Percentiles rank a stretch among this genome's conserved stretches.
phyloP scores from a whole-genome alignment of 208 protist species.

The Acanthamoeba culbertsoni region DNA sequence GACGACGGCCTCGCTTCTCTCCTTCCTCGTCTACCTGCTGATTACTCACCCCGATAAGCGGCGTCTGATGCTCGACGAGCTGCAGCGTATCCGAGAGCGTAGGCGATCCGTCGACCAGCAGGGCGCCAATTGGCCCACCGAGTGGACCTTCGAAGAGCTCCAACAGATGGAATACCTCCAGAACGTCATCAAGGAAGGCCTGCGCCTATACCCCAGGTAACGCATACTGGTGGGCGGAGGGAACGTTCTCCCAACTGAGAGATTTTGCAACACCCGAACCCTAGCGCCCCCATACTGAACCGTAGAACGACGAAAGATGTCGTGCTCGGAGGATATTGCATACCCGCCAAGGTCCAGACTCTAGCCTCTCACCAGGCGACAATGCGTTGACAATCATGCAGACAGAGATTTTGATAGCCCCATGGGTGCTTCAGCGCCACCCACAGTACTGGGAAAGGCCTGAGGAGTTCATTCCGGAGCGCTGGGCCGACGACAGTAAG shows the following conservation, averaged over 20 bases:
- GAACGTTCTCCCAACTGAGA: too few species aligned
- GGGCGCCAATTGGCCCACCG: too few species aligned
- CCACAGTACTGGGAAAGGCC: neutral
- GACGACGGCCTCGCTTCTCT: neutral
- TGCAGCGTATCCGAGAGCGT: neutral
- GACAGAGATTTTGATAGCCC: slow-evolving; percentile 10
- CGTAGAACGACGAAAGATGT: neutral
- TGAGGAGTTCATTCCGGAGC: slow-evolving; percentile 25
- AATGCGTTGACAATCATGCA: neutral
- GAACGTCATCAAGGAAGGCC: slow-evolving; percentile 21
- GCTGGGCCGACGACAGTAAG: neutral
- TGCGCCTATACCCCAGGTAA: slow-evolving; percentile 15
- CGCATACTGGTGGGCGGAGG: too few species aligned
- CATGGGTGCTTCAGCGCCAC: slow-evolving; percentile 15
- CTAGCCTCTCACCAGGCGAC: neutral
- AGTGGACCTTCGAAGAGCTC: neutral
- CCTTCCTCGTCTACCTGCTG: slow-evolving; percentile 26
- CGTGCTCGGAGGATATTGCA: neutral
- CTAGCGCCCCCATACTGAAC: slow-evolving; percentile 36
- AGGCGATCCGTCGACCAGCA: neutral
- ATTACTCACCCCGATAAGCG: neutral
- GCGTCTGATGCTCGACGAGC: neutral
- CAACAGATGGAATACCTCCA: slow-evolving; percentile 14
- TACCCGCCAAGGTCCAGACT: neutral
- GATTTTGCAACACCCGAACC: neutral